These are phyloP conservation scores for Candida glaebosa DNA, from an alignment of 805 yeast species.

Conservation along the genomic window DNA sequence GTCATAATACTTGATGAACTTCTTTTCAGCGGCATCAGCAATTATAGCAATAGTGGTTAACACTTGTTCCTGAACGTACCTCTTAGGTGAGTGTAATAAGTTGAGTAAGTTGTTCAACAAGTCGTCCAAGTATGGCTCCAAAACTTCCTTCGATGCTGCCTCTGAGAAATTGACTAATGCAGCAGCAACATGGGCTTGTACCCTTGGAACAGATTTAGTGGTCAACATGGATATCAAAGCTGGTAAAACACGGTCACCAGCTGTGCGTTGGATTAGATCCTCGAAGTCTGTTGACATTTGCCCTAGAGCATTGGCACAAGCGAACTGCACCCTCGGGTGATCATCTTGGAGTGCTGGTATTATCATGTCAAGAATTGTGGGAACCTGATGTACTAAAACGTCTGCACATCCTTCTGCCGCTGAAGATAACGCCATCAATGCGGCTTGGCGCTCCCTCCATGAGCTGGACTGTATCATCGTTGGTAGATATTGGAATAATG, in stretches of 20 bases:
- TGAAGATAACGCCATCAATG: conserved; percentile 92
- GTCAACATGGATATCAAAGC: conserved; percentile 81
- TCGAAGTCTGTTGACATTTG: conserved; percentile 97
- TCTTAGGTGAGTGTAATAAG: conserved; percentile 77
- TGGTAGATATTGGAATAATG: conserved; percentile 83
- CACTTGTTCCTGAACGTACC: conserved; percentile 96
- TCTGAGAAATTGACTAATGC: conserved; percentile 95
- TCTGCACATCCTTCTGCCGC: conserved; percentile 98
- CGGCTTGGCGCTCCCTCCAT: conserved; percentile 97
- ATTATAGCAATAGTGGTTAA: conserved; percentile 94
- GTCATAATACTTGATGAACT: conserved; percentile 88
- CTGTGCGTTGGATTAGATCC: conserved; percentile 75
- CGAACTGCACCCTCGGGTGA: conserved; percentile 95
- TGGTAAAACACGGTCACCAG: conserved; percentile 79
- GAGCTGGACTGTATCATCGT: conserved; percentile 69
- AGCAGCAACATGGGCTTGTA: conserved; percentile 98
- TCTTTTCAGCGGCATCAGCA: conserved; percentile 92
- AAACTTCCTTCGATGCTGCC: conserved; percentile 78
- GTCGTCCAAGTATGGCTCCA: conserved; percentile 91
- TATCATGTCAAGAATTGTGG: conserved; percentile 77
- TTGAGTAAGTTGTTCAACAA: conserved; percentile 70
- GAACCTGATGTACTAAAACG: conserved; percentile 76
- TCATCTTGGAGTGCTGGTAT: conserved; percentile 80
- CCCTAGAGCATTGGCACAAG: conserved; percentile 94
- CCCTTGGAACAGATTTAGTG: conserved; percentile 75